Evolutionary conservation across 208 protist species (phyloP).

Genomic region (Giardia muris): DNA sequence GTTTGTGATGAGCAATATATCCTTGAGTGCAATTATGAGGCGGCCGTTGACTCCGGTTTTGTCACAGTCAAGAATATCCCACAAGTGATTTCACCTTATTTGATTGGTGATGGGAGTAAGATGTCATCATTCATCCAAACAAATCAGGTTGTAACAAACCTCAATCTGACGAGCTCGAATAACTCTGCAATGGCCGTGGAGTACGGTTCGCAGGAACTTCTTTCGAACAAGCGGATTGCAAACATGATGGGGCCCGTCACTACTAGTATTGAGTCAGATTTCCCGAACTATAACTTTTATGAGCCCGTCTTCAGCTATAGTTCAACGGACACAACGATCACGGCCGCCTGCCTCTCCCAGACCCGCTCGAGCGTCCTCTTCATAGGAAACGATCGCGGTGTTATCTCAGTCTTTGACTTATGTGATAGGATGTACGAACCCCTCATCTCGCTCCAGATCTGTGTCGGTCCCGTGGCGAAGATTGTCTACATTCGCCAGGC

Average conservation of each 20-base stretch:
- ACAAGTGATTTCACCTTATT: not conserved
- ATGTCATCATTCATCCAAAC: not conserved
- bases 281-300: conserved; percentile 19
- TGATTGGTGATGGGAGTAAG: not conserved
- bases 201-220: not conserved
- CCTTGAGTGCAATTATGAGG: not conserved
- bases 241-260: not conserved
- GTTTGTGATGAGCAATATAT: conserved; percentile 7
- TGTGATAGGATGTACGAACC: conserved; percentile 22
- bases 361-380: not conserved
- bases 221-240: not conserved
- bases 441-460: not conserved
- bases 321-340: not conserved
- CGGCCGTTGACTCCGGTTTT: not conserved
- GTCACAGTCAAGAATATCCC: not conserved
- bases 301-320: not conserved
- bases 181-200: not conserved
- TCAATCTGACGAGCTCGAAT: not conserved
- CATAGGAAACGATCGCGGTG: not conserved
- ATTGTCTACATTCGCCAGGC: conserved; percentile 11
- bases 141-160: not conserved
- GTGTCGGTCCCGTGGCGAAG: not conserved
- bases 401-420: conserved; percentile 9
- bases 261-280: not conserved
- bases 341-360: not conserved